Evolutionary conservation across 2,329 filamentous ascomycete species (phyloP).

Genomic region (Neobulgaria alba): DNA sequence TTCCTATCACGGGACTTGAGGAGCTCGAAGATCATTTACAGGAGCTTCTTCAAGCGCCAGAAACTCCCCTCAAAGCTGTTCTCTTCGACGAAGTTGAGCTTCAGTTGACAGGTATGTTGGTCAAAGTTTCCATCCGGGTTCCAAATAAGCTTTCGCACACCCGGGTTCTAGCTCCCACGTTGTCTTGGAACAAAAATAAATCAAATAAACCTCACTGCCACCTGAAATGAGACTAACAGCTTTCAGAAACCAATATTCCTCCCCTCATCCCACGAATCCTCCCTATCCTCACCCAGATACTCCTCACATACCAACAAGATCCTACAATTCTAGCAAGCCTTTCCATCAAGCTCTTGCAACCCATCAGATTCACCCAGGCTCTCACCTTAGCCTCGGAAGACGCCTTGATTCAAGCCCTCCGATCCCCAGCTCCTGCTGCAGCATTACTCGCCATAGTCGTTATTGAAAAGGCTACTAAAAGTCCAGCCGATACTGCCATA

Average conservation of each 20-base stretch:
- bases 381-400: slow-evolving; percentile 44
- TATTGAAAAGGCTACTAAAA: slow-evolving; percentile 44
- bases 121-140: no score
- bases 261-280: slow-evolving; percentile 45
- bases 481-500: slow-evolving; percentile 40
- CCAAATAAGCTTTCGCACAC: no score
- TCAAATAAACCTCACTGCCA: neutral
- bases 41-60: slow-evolving; percentile 37
- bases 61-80: slow-evolving; percentile 36
- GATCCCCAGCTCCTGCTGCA: slow-evolving; percentile 45
- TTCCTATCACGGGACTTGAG: slow-evolving; percentile 42
- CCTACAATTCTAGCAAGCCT: slow-evolving; percentile 43
- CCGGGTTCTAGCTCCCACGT: neutral
- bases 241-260: slow-evolving; percentile 42
- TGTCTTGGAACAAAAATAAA: neutral
- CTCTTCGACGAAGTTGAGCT: slow-evolving; percentile 52
- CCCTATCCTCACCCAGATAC: slow-evolving; percentile 43
- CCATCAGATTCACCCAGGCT: slow-evolving; percentile 42
- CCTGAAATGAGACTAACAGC: slow-evolving; percentile 5
- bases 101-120: slow-evolving; percentile 42
- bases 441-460: slow-evolving; percentile 50
- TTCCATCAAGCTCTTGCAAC: slow-evolving; percentile 46
- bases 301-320: slow-evolving; percentile 42
- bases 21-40: slow-evolving; percentile 47
- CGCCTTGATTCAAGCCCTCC: slow-evolving; percentile 42